Evolutionary conservation across 305 asterid genomes (phyloP), one percentile per base, ranked within the genome.

Genomic region (Solanum aculeatissimum): DNA sequence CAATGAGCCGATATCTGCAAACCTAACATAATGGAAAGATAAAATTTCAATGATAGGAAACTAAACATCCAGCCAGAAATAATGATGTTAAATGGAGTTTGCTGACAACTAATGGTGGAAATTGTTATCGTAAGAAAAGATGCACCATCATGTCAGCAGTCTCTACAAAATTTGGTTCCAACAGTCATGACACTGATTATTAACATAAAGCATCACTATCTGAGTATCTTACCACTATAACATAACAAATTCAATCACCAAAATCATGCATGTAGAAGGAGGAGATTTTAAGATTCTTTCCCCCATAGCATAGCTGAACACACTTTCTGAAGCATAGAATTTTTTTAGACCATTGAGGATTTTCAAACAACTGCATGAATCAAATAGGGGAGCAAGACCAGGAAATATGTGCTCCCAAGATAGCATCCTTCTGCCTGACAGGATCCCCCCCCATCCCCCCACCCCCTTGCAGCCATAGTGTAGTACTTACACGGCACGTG

Each of bases 1-100:
- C 98, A 47, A 97, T 81, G 42, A 89, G 62, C 85, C 98, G 96
- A 84, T 92, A 97, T 91, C 98, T 92, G 92, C 98, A 95, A 83
- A 95, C 92, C 99, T 95, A 83, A 86, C 49, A 68, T 27, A 68
- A 8, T 32, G 35, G 25, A 68, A 25, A 15, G 81, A 45, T 11
- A 51, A 83, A 47, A 68, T 53, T 35, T 25, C 79, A 68, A 65
- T 27, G 51, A 16, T 63, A n/a, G 53, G 51, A 82, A 82, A 82
- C 40, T n/a, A n/a, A 65, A 65, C 84, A 82, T 62, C 58, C 85
- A 65, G 32, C 85, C 29, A 62, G 19, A 29, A 47, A 82, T 62
- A 29, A 65, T 43, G 69, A 40, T 7, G n/a, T 49, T 68, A 15
- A 19, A 47, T 68, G 63, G 47, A 32, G 51, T 63, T 71, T 7